Percentiles rank a stretch among this genome's conserved stretches.
These are phyloP conservation scores for Mortierella sp. DNA, from an alignment of 371 early-diverging fungal species.

Conservation along the genomic window DNA sequence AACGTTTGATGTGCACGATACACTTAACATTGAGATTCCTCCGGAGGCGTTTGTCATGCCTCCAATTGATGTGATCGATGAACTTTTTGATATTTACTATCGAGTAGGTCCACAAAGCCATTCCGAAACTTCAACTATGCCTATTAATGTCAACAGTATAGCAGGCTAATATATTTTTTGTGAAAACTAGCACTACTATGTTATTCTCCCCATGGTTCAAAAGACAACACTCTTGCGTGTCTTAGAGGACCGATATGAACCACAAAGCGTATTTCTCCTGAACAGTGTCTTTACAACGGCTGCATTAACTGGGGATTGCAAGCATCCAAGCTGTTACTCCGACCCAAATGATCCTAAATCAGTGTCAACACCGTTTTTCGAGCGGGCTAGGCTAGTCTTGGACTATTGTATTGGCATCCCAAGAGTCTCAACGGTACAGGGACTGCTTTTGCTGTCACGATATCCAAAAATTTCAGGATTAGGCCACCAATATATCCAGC, in stretches of 20 bases:
- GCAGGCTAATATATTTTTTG: not conserved
- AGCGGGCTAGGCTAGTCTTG: conserved; percentile 48
- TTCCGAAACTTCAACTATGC: no score
- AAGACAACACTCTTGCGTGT: conserved; percentile 43
- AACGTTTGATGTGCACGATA: conserved; percentile 49
- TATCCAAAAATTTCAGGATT: conserved; percentile 45
- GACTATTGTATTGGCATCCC: conserved; percentile 56
- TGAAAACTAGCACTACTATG: conserved; percentile 38
- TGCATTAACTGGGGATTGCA: conserved; percentile 44
- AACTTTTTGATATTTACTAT: conserved; percentile 52
- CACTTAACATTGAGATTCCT: conserved; percentile 31
- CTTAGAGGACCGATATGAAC: conserved; percentile 48
- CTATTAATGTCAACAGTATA: no score
- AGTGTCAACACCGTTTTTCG: conserved; percentile 48
- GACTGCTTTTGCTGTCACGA: conserved; percentile 45
- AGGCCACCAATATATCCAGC: conserved; percentile 39
- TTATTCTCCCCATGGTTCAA: conserved; percentile 48
- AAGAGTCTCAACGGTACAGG: conserved; percentile 49
- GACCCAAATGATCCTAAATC: conserved; percentile 40
- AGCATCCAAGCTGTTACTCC: conserved; percentile 28
- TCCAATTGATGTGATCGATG: conserved; percentile 46
- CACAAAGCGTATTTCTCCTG: conserved; percentile 47
- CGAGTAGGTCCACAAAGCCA: conserved; percentile 12
- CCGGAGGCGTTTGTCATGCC: conserved; percentile 43
- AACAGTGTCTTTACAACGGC: conserved; percentile 52